Evolutionary conservation across 2,329 filamentous ascomycete genomes (phyloP).

Genomic region (Pyrenochaeta sp.): DNA sequence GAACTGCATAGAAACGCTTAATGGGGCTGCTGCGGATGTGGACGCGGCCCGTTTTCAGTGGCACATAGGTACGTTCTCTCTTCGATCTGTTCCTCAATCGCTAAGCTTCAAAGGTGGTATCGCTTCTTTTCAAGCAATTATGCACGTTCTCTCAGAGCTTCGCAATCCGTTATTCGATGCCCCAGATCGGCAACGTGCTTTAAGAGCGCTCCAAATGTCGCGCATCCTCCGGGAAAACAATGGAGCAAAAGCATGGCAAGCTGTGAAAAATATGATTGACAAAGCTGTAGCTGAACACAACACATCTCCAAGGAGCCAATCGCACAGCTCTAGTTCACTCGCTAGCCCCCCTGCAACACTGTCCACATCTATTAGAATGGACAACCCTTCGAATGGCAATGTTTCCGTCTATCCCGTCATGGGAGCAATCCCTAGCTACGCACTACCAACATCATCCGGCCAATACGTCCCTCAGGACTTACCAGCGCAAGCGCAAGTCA

Average conservation of each 20-base stretch:
- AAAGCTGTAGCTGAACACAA: slow-evolving; percentile 41
- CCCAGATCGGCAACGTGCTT: slow-evolving; percentile 46
- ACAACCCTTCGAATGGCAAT: slow-evolving; percentile 19
- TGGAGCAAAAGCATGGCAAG: slow-evolving; percentile 47
- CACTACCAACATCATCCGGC: slow-evolving; percentile 13
- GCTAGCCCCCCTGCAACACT: slow-evolving; percentile 13
- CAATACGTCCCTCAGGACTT: slow-evolving; percentile 11
- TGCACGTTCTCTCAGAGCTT: slow-evolving; percentile 51
- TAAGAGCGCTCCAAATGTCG: slow-evolving; percentile 44
- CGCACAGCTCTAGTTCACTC: slow-evolving; percentile 27
- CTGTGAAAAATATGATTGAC: slow-evolving; percentile 50
- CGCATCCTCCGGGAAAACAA: slow-evolving; percentile 45
- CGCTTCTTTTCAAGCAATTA: slow-evolving; percentile 48
- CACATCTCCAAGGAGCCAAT: slow-evolving; percentile 21
- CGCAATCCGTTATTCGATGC: slow-evolving; percentile 47
- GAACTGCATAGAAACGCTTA: slow-evolving; percentile 49
- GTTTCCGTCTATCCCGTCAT: slow-evolving; percentile 23
- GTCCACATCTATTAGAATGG: slow-evolving; percentile 12
- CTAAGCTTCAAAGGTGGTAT: slow-evolving; percentile 37
- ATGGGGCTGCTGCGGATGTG: slow-evolving; percentile 44
- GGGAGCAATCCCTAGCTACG: slow-evolving; percentile 24
- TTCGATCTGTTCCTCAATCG: neutral
- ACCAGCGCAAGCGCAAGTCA: slow-evolving; percentile 10
- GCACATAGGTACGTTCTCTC: slow-evolving; percentile 43
- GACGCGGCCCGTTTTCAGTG: slow-evolving; percentile 50